Base-by-base conservation (phyloP, 257 asterid species). In the Rehmannia glutinosa region DNA sequence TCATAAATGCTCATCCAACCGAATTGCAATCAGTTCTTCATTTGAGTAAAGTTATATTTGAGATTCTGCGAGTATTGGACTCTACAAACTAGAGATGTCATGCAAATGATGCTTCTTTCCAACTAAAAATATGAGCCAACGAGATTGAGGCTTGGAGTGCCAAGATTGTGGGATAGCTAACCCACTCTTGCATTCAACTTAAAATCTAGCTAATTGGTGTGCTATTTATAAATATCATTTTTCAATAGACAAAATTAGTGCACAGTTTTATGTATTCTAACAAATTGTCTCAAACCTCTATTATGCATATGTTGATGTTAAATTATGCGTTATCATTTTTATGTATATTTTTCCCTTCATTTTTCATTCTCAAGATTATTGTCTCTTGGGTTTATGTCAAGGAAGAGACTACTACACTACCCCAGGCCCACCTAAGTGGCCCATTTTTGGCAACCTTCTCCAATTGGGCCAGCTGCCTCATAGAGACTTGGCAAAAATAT, bases 401-500 rank as follows among this genome's bases (percentile, higher is more conserved):
- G 4, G 15, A 17, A 5, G 46, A 20, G 15, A 25, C 27, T 12
- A 27, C 13, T 38, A 47, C 17, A 13, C 92, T 90, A 0, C 99
- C 99, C 0, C 97, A 0, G 96, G 97, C 33, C 97, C 97, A 2
- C 81, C 79, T 11, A 56, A 76, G 11, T 93, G 91, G 97, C 99
- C 97, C n/a, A 65, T 90, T 5, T 77, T 93, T 3, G 99, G 99
- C 64, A 93, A 90, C 79, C 96, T 93, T 49, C 96, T 86, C 42
- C 97, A 93, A 20, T 55, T 93, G 62, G 75, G 97, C 51, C 84
- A 55, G 6, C 69, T 90, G 6, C 99, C 97, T 0, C 99, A 93
- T 46, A 68, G 97, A 35, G 99, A 88, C 52, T 81, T 93, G 3
- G 92, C 97, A 2, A 49, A 78, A 39, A 73, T 93, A 0, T 93